Evolutionary conservation across 1,139 yeast species (phyloP), one percentile per base, ranked within the genome.

Genomic region (Keqinozyma sinolaborantium): DNA sequence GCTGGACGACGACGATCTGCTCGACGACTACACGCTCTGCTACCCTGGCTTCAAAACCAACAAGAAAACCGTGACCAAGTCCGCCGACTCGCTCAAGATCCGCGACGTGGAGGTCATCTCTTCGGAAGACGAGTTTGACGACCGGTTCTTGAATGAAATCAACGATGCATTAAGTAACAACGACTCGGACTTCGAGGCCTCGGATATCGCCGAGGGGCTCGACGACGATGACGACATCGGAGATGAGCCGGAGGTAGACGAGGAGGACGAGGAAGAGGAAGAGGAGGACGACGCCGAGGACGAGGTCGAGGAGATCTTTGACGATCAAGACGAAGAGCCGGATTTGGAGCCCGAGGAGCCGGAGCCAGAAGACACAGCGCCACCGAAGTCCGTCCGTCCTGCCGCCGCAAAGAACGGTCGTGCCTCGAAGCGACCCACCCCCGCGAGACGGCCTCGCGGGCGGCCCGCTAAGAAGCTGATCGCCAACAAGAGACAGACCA

Each of bases 21-120:
- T 53, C 4, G 52, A 48, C 10, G 45, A 59, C 29, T 64, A 51
- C 36, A 29, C 50, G 5, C 40, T 51, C 2, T 64, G 71, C 32
- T 48, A 50, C 35, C 70, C 70, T 8, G 70, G 64, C 1, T 42
- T 48, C 12, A 28, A 39, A 31, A 30, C 42, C 18, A 32, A 32
- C 26, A 26, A 36, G 23, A 26, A 38, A 23, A 13, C 33, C 29
- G n/a, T 23, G 26, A 18, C 34, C 23, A 15, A 31, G 15, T 9
- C 28, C 32, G 4, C 9, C 16, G 33, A 14, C 29, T 16, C 21
- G 10, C 20, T 35, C 20, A 35, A 35, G 21, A 24, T 35, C 11
- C 25, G 28, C 11, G 25, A 24, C 11, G 14, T 7, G 10, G 23
- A 13, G 12, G 26, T 23, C 24, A 13, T 19, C 4, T 18, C 14